phyloP scores from a whole-genome alignment of 345 rosid genomes.

The Gossypium sturtianum region DNA sequence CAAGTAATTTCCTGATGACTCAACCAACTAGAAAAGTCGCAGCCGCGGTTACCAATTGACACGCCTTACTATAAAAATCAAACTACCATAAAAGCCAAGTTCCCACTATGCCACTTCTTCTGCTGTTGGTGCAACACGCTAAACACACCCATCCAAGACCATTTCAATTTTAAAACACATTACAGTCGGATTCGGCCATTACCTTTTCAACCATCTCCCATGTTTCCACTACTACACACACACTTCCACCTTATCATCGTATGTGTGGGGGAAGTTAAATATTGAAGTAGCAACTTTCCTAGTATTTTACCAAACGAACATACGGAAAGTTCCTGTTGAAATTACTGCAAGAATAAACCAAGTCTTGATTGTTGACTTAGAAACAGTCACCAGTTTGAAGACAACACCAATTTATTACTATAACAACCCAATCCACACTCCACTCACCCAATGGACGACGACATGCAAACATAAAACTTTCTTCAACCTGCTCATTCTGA shows the following conservation, averaged over 20 bases:
- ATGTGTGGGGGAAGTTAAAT: no score
- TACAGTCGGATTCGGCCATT: neutral
- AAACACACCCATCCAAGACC: neutral
- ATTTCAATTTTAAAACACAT: neutral
- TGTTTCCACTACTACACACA: neutral
- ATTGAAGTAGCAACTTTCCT: no score
- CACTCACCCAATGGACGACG: neutral
- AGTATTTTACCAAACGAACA: neutral
- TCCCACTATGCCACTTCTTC: neutral
- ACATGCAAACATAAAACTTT: neutral
- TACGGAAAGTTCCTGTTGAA: neutral
- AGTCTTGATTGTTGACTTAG: neutral
- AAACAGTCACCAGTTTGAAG: neutral
- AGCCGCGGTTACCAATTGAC: neutral
- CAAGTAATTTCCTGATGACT: slow-evolving; percentile 11
- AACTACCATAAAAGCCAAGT: neutral
- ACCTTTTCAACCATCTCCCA: neutral
- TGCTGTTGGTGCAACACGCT: neutral
- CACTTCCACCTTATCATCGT: no score
- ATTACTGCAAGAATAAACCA: neutral
- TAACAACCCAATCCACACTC: neutral
- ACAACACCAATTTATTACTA: neutral
- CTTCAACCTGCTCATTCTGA: neutral
- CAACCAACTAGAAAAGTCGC: neutral
- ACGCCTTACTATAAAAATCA: neutral